A percentile compares a stretch with the other conserved stretches of the same genome.
Conservation (phyloP, 1,139 yeast genomes). For the Pneumocystis carinii region DNA sequence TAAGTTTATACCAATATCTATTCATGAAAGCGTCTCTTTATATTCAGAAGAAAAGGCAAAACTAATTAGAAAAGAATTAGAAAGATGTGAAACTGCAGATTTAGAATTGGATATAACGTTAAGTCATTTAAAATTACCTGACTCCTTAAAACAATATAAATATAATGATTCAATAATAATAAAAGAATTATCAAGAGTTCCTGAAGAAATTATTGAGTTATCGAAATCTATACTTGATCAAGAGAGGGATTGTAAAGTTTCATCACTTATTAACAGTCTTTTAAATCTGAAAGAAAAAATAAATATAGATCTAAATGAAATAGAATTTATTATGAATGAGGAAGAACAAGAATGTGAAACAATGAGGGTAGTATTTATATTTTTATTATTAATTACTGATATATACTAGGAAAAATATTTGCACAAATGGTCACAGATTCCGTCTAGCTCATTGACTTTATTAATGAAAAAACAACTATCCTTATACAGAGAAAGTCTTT, state of each 20-base stretch:
- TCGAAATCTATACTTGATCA: not conserved
- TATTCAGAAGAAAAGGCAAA: conserved; percentile 85
- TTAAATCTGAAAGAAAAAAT: not conserved
- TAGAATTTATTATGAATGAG: conserved; percentile 20
- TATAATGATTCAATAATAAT: conserved; percentile 1
- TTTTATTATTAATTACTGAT: not conserved
- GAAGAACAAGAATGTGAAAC: conserved; percentile 27
- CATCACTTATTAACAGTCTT: not conserved
- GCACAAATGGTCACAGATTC: conserved; percentile 27
- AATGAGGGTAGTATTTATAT: conserved; percentile 16
- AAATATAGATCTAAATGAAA: not conserved
- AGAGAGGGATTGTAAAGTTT: not conserved
- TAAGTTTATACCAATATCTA: conserved; percentile 69
- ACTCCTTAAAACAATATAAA: conserved; percentile 45
- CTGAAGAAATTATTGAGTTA: not conserved
- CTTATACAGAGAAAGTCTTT: conserved; percentile 46
- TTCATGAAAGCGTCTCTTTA: conserved; percentile 79
- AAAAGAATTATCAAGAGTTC: not conserved
- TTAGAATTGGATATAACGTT: conserved; percentile 64
- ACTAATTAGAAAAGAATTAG: conserved; percentile 57
- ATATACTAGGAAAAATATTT: conserved; percentile 21
- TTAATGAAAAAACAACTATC: conserved; percentile 36
- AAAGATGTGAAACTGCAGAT: conserved; percentile 61
- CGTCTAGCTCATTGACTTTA: conserved; percentile 23
- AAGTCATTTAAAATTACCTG: conserved; percentile 66